phyloP scores from a whole-genome alignment of 2,329 filamentous ascomycete species.

The Rhytidhysteron rufulum region DNA sequence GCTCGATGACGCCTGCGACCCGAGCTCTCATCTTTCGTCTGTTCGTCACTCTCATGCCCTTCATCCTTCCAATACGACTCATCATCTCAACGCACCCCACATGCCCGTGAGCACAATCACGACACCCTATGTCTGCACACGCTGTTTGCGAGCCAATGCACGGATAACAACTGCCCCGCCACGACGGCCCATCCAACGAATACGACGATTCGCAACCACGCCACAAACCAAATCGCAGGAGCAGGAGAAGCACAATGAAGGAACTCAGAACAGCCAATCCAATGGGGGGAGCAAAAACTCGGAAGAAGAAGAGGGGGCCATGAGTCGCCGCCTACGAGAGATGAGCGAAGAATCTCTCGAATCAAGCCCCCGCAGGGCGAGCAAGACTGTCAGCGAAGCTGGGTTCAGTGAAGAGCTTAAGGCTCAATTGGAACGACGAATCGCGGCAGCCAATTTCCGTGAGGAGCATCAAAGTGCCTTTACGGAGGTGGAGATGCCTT shows the following conservation, averaged over 20 bases:
- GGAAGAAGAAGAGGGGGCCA: conserved; percentile 48
- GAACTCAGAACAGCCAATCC: background rate
- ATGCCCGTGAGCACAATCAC: conserved; percentile 22
- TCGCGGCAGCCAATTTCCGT: conserved; percentile 53
- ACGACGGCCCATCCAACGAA: conserved; percentile 9
- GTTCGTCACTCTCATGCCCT: too few species aligned
- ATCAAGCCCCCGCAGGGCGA: conserved; percentile 52
- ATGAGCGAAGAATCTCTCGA: conserved; percentile 59
- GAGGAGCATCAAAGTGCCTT: conserved; percentile 52
- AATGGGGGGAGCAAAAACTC: background rate
- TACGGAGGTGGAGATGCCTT: conserved; percentile 51
- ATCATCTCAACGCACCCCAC: conserved; percentile 19
- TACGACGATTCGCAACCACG: conserved; percentile 7
- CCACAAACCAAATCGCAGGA: conserved; percentile 9
- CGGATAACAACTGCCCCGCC: conserved; percentile 8
- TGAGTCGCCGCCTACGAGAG: conserved; percentile 55
- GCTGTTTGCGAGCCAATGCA: conserved; percentile 36
- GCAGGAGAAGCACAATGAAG: background rate
- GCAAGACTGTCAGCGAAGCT: conserved; percentile 56
- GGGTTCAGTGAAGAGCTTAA: conserved; percentile 62
- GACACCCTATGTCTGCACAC: conserved; percentile 32
- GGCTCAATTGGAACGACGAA: conserved; percentile 54
- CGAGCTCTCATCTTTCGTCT: too few species aligned
- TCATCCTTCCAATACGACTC: too few species aligned
- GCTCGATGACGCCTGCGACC: too few species aligned